Evolutionary conservation across 768 basidiomycete species (phyloP).

Genomic region (Amanita rubescens): DNA sequence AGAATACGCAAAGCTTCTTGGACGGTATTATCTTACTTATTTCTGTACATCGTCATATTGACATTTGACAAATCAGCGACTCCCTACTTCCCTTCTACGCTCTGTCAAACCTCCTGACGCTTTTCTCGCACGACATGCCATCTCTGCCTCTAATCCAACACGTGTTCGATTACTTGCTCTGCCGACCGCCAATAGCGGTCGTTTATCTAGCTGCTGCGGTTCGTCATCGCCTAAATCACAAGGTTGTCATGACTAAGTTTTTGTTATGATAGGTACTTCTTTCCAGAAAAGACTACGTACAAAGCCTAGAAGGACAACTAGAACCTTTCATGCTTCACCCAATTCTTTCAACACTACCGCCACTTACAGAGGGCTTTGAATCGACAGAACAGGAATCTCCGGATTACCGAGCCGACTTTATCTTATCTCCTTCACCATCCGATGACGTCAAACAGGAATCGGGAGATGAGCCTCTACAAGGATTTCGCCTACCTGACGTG

Average conservation of each 20-base stretch:
- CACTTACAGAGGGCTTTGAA: constrained; percentile 38
- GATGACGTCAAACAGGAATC: not conserved
- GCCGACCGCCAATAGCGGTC: constrained; percentile 70
- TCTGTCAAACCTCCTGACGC: constrained; percentile 81
- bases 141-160: constrained; percentile 86
- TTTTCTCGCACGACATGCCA: constrained; percentile 90
- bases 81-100: constrained; percentile 86
- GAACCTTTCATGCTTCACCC: constrained; percentile 84
- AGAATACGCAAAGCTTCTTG: constrained; percentile 57
- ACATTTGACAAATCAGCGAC: constrained; percentile 31
- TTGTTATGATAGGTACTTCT: constrained; percentile 57
- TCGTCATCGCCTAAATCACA: constrained; percentile 1
- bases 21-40: constrained; percentile 36
- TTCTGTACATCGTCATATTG: not conserved
- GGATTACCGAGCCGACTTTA: not conserved
- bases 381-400: constrained; percentile 5
- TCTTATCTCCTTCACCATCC: not conserved
- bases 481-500: no score
- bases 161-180: constrained; percentile 84
- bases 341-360: constrained; percentile 56
- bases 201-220: constrained; percentile 85
- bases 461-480: not conserved
- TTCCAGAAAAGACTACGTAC: constrained; percentile 60
- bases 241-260: not conserved
- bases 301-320: constrained; percentile 53